These are phyloP conservation scores for Vaccinium corymbosum DNA, from an alignment of 148 eudicot genomes.

Conservation along the genomic window DNA sequence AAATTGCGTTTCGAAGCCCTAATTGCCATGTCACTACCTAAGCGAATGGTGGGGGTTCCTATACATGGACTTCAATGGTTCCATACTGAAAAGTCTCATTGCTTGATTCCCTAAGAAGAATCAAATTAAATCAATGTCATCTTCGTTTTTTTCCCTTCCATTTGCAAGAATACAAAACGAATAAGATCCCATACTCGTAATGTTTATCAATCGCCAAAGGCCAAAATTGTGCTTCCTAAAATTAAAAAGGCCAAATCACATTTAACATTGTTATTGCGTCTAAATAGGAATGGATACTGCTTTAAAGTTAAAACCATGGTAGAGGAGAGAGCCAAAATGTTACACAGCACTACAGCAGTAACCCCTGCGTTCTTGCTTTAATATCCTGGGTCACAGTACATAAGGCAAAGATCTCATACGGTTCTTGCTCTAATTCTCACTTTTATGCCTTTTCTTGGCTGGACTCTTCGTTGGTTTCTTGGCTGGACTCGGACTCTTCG, in stretches of 20 bases:
- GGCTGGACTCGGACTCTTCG: conserved; percentile 14
- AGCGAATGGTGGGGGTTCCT: neutral
- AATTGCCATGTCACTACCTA: neutral
- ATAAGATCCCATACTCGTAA: neutral
- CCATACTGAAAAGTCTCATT: neutral
- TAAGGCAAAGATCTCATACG: neutral
- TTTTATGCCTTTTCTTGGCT: conserved; percentile 60
- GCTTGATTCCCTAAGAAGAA: neutral
- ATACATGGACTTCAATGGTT: neutral
- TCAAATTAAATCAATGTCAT: neutral
- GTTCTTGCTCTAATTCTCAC: conserved; percentile 22
- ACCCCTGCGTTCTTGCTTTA: neutral
- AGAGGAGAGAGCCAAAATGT: neutral
- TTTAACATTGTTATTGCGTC: neutral
- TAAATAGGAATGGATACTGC: neutral
- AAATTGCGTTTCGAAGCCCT: neutral
- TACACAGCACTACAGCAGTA: neutral
- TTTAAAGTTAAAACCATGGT: neutral
- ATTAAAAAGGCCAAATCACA: neutral
- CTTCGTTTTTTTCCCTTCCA: neutral
- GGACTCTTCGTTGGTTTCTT: conserved; percentile 35
- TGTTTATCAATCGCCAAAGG: neutral
- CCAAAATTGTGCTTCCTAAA: conserved; percentile 7
- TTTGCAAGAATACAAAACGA: neutral
- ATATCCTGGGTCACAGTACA: neutral